phyloP scores from a whole-genome alignment of 345 rosid genomes.

The Crucihimalaya himalaica region DNA sequence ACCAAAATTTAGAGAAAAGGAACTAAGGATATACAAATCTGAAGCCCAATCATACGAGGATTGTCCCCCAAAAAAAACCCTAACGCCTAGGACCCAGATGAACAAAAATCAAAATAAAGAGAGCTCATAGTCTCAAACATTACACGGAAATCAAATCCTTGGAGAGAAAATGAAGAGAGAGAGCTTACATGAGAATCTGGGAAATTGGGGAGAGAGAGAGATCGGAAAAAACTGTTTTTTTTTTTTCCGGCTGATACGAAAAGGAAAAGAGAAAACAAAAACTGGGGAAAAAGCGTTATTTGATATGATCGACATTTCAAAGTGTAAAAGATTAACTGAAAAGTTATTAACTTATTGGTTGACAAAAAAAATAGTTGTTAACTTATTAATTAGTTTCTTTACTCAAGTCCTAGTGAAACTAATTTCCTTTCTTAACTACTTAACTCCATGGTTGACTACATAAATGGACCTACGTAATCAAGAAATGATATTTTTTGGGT shows the following conservation, averaged over 20 bases:
- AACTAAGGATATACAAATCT: not conserved
- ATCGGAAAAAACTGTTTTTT: not conserved
- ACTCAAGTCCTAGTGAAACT: not conserved
- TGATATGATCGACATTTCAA: not conserved
- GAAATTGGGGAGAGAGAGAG: not conserved
- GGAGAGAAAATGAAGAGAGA: conserved; percentile 15
- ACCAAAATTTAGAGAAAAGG: not conserved
- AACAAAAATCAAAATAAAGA: not conserved
- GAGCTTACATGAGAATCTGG: conserved; percentile 34
- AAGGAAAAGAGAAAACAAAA: not conserved
- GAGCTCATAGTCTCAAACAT: not conserved
- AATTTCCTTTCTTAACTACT: too few relatives aligned
- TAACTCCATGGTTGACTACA: too few relatives aligned
- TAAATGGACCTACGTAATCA: too few relatives aligned
- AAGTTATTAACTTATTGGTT: not conserved
- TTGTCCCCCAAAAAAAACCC: not conserved
- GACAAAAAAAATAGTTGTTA: too few relatives aligned
- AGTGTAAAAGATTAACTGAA: conserved; percentile 11
- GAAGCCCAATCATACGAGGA: not conserved
- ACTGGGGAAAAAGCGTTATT: not conserved
- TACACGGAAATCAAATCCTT: not conserved
- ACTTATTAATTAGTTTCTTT: too few relatives aligned
- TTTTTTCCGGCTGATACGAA: conserved; percentile 7
- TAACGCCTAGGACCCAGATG: conserved; percentile 5
- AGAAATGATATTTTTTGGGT: too few relatives aligned